Evolutionary conservation across 768 basidiomycete genomes (phyloP), one percentile per base, ranked within the genome.

Genomic region (Leccinum rimulosum): DNA sequence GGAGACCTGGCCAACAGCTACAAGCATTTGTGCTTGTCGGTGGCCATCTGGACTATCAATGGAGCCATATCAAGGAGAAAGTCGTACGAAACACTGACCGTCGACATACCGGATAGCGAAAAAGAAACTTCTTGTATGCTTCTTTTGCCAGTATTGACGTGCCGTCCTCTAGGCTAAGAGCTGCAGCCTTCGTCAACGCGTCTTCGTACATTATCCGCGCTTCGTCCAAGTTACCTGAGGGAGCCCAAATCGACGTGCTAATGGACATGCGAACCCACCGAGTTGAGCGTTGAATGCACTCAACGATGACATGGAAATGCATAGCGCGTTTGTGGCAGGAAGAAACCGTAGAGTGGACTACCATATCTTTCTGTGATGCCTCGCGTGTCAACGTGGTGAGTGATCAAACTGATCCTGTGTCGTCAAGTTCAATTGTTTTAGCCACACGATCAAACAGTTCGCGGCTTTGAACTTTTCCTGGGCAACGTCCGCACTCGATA

Each of bases 31-130:
- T 0, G 95, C 92, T 61, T 92, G 89, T 27, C 96, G 88, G 49
- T 98, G 63, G 95, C 96, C 98, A 66, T 47, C 52, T 49, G 45
- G 45, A 12, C 4, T 6, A 43, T 73, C 35, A 71, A 56, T 43
- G 12, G 6, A 15, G 3, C 7, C 40, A 36, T 17, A 33, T 43
- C 15, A 33, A 55, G 35, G 38, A 47, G 31, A 8, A 22, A 7
- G 43, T 30, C 7, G 1, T 22, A 54, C 49, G 36, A 38, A 52
- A 55, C 33, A 77, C 89, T 50, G 64, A 96, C 95, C 96, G 70
- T 98, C 96, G 27, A 95, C 84, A 70, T 95, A 98, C 97, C 2
- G 95, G 93, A 78, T 98, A 95, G 55, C 89, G 81, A n/a, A 84
- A 77, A 38, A 98, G 74, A 8, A 98, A 79, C 73, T 94, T 93